Evolutionary conservation across 2,329 filamentous ascomycete species (phyloP), one percentile per base, ranked within the genome.

Genomic region (Sporothrix pallida): DNA sequence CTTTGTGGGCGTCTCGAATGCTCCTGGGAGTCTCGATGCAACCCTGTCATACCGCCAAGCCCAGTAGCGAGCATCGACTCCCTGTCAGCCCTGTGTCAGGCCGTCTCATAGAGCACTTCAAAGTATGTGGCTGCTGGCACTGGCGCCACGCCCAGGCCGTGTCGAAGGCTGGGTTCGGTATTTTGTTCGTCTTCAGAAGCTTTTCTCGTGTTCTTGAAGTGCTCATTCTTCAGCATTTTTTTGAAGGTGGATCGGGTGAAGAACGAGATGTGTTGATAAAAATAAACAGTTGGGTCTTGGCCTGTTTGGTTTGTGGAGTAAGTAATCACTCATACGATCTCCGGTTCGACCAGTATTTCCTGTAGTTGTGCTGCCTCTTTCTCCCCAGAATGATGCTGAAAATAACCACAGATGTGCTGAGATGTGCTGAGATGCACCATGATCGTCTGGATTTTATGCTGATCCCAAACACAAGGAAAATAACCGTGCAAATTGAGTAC

Each of bases 31-130:
- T 60, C 26, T 37, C 17, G 48, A 70, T 76, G 63, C 69, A 10
- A 75, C 75, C 7, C 37, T 72, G 46, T 65, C 73, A 60, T 72
- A 74, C 73, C 48, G 75, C 74, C 75, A 76, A 76, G 74, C 2
- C 71, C 44, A 9, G 56, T 73, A 67, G 68, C 69, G 71, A 73
- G 31, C n/a, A 15, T 52, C 44, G 52, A 56, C n/a, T 26, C 63
- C 72, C 73, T 72, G 65, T 60, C 48, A 58, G 72, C 67, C 54
- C 42, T 71, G 74, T 76, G 72, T 76, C 72, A 74, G 69, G 68
- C 26, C 56, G 75, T 74, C 74, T 71, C 67, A 72, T 50, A 37
- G 50, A 56, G 31, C 37, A 62, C 31, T 37, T 37, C 31, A 37
- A 37, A 37, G 31, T 5, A 37, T 68, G 42, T 68, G 60, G n/a